Conservation (phyloP, 2,329 filamentous ascomycete genomes). For the Remersonia thermophila region DNA sequence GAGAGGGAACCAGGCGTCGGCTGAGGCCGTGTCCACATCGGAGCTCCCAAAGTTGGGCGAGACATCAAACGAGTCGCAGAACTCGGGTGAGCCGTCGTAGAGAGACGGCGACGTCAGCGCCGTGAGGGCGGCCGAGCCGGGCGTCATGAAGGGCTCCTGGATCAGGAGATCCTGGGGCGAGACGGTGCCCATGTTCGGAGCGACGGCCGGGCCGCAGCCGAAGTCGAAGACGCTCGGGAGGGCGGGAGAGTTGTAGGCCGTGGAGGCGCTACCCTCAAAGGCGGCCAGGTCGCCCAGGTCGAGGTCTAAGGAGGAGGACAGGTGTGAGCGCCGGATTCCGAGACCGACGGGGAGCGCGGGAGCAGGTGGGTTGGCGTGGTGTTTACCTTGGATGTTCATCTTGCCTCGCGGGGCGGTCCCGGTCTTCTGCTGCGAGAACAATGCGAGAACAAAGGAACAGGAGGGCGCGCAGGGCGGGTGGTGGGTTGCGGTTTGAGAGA, state of each 20-base stretch:
- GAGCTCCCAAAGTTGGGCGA: constrained; percentile 62
- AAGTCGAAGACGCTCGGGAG: constrained; percentile 40
- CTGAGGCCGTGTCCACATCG: constrained; percentile 39
- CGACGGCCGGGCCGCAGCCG: constrained; percentile 32
- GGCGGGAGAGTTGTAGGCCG: constrained; percentile 42
- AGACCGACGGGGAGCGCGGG: too few relatives aligned
- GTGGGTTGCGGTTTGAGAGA: constrained; percentile 37
- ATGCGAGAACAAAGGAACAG: constrained; percentile 60
- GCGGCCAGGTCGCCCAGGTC: constrained; percentile 46
- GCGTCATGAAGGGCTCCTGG: constrained; percentile 55
- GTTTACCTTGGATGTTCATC: constrained; percentile 47
- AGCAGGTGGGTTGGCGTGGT: constrained; percentile 3
- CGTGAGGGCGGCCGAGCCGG: constrained; percentile 71
- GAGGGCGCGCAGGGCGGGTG: constrained; percentile 44
- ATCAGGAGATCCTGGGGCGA: constrained; percentile 74
- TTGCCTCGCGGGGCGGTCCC: constrained; percentile 39
- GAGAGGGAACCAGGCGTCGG: constrained; percentile 58
- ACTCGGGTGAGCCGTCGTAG: constrained; percentile 64
- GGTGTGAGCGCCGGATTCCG: constrained; percentile 21
- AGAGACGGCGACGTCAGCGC: constrained; percentile 76
- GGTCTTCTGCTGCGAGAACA: constrained; percentile 38
- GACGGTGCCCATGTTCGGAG: constrained; percentile 54
- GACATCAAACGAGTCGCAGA: constrained; percentile 57
- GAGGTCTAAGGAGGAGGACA: constrained; percentile 34
- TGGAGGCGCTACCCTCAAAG: constrained; percentile 39